These are phyloP conservation scores for Salinomyces thailandicus DNA, from an alignment of 2,329 filamentous ascomycete genomes.

Conservation along the genomic window DNA sequence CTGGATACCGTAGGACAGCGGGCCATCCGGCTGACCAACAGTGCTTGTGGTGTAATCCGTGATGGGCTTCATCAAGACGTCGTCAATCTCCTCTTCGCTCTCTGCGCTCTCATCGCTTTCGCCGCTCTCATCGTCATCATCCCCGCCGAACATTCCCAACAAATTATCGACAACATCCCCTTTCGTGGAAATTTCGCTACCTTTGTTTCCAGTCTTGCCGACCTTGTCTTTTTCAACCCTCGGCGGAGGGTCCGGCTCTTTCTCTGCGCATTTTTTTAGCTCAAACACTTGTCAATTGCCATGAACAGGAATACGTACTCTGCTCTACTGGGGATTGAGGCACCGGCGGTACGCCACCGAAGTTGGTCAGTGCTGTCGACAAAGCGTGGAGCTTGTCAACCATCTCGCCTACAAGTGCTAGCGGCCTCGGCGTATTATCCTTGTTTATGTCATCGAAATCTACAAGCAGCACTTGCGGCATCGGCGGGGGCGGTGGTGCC, in stretches of 20 bases:
- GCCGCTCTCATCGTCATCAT: slow-evolving; percentile 14
- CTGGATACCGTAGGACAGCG: slow-evolving; percentile 22
- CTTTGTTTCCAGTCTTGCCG: background rate
- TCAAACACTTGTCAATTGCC: background rate
- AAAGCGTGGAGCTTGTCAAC: slow-evolving; percentile 17
- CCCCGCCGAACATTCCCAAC: slow-evolving; percentile 16
- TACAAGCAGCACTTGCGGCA: slow-evolving; percentile 7
- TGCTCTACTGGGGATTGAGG: background rate
- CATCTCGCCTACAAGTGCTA: slow-evolving; percentile 17
- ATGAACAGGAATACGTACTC: background rate
- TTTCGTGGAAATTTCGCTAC: too few species aligned
- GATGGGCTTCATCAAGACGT: slow-evolving; percentile 4
- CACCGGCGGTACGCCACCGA: slow-evolving; percentile 18
- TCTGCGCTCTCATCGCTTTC: slow-evolving; percentile 8
- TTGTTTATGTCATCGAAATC: slow-evolving; percentile 14
- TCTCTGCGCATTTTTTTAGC: background rate
- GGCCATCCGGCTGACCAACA: slow-evolving; percentile 15
- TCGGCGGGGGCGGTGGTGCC: slow-evolving; percentile 1
- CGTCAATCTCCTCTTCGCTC: slow-evolving; percentile 4
- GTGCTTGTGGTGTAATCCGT: slow-evolving; percentile 6
- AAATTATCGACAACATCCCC: slow-evolving; percentile 14
- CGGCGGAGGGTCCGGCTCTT: too few species aligned
- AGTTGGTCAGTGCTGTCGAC: slow-evolving; percentile 18
- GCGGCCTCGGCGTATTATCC: slow-evolving; percentile 9
- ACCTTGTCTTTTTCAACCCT: background rate